Evolutionary conservation across 495 filamentous ascomycete genomes (phyloP).

Genomic region (Podospora sp.): DNA sequence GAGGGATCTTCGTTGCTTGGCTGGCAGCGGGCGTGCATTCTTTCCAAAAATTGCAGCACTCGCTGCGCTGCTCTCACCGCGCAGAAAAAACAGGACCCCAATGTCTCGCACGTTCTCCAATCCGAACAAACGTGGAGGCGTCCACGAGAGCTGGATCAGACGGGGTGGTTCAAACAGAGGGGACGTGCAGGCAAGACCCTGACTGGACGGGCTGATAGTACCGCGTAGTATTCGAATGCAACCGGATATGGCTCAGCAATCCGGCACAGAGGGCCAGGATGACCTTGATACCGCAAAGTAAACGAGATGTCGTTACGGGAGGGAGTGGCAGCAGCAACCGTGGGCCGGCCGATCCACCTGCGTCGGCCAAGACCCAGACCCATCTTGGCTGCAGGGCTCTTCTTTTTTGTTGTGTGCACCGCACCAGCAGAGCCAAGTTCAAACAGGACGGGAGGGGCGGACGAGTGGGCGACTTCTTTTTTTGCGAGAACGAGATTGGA

Average conservation of each 20-base stretch:
- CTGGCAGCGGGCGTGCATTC: not conserved
- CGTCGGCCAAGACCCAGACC: slow-evolving; percentile 23
- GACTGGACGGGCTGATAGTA: not conserved
- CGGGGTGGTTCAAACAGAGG: no score
- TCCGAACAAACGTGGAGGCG: not conserved
- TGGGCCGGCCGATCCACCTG: slow-evolving; percentile 29
- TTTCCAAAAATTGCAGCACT: not conserved
- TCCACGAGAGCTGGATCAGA: no score
- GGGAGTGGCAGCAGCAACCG: slow-evolving; percentile 9
- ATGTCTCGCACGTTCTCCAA: slow-evolving; percentile 1
- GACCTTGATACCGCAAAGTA: not conserved
- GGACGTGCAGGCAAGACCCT: not conserved
- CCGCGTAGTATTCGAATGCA: slow-evolving; percentile 1
- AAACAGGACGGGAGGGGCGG: not conserved
- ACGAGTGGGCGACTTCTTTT: slow-evolving; percentile 7
- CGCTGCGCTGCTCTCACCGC: not conserved
- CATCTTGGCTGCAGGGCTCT: slow-evolving; percentile 23
- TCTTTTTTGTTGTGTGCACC: no score
- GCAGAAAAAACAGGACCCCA: no score
- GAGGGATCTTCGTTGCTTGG: slow-evolving; percentile 13
- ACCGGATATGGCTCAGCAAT: slow-evolving; percentile 16
- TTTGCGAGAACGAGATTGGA: slow-evolving; percentile 11
- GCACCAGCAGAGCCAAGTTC: no score
- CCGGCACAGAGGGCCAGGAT: slow-evolving; percentile 10
- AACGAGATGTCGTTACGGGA: slow-evolving; percentile 20